These are phyloP conservation scores for Calamus simplicifolius DNA, from an alignment of 176 grass and related monocot genomes.

Conservation along the genomic window DNA sequence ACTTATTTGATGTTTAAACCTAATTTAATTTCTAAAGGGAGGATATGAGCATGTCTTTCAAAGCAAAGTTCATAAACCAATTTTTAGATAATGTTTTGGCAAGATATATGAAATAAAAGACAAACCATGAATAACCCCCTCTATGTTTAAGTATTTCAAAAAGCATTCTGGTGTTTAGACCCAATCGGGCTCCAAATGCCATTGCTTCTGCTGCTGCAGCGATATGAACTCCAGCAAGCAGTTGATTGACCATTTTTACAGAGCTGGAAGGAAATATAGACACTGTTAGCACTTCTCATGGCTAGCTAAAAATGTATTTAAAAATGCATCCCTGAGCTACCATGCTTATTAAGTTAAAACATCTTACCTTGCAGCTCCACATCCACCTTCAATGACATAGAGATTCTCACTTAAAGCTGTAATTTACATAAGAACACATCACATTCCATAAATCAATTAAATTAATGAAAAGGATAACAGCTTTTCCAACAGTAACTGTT, in stretches of 20 bases:
- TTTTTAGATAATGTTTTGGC: not conserved
- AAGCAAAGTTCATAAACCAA: no score
- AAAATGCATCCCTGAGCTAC: conserved; percentile 1
- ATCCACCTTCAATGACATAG: conserved; percentile 95
- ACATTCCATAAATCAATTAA: not conserved
- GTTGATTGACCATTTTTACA: conserved; percentile 98
- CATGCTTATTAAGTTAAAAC: conserved; percentile 4
- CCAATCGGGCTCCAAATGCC: conserved; percentile 76
- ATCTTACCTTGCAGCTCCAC: conserved; percentile 90
- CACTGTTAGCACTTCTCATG: not conserved
- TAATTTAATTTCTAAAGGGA: no score
- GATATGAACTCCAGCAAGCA: conserved; percentile 98
- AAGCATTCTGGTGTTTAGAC: conserved; percentile 62
- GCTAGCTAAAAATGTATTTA: not conserved
- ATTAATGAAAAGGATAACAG: no score
- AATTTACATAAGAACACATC: conserved; percentile 9
- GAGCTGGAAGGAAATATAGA: conserved; percentile 57
- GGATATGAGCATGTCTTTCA: no score
- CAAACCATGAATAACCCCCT: conserved; percentile 85
- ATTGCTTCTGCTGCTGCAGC: conserved; percentile 87
- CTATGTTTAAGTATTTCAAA: conserved; percentile 86
- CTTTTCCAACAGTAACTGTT: not conserved
- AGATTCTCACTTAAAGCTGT: conserved; percentile 92
- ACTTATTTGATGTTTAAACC: no score
- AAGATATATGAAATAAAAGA: conserved; percentile 24